Conservation (phyloP, 352 stramenopile genomes). For the Phytophthora tentaculata region DNA sequence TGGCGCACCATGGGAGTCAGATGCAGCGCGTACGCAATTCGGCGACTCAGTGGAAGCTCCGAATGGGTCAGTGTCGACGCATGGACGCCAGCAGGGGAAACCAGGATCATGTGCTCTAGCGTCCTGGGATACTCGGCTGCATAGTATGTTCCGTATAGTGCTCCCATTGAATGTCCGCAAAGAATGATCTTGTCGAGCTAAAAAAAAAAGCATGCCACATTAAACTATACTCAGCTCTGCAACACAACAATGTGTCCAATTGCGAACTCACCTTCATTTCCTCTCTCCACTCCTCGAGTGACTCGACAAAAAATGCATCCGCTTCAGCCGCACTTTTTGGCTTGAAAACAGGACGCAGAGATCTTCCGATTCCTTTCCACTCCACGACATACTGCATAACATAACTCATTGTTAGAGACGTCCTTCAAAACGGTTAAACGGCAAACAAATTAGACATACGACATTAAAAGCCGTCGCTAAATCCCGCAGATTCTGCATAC, state of each 20-base stretch:
- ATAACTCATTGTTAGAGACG: slow-evolving; percentile 1
- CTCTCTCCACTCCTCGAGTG: slow-evolving; percentile 67
- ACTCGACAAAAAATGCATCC: slow-evolving; percentile 78
- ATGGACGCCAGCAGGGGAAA: slow-evolving; percentile 68
- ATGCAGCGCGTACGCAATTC: slow-evolving; percentile 38
- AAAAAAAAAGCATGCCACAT: slow-evolving; percentile 1
- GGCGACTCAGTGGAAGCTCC: slow-evolving; percentile 34
- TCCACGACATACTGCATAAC: slow-evolving; percentile 67
- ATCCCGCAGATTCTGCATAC: slow-evolving; percentile 55
- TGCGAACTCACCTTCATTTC: slow-evolving; percentile 43
- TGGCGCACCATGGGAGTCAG: slow-evolving; percentile 62
- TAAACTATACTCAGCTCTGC: neutral
- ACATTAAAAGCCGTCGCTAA: slow-evolving; percentile 71
- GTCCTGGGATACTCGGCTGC: slow-evolving; percentile 56
- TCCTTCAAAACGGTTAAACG: neutral
- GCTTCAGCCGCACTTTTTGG: slow-evolving; percentile 57
- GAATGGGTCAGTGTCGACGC: slow-evolving; percentile 35
- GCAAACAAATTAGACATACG: slow-evolving; percentile 29
- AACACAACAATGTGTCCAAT: neutral
- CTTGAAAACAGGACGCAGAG: slow-evolving; percentile 52
- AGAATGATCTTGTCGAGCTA: slow-evolving; percentile 68
- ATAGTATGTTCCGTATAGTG: slow-evolving; percentile 76
- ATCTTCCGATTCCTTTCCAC: slow-evolving; percentile 75
- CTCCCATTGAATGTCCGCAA: slow-evolving; percentile 75
- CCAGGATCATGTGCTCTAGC: slow-evolving; percentile 69